phyloP scores from a whole-genome alignment of 1,284 basidiomycete species.

The Inonotus obliquus region DNA sequence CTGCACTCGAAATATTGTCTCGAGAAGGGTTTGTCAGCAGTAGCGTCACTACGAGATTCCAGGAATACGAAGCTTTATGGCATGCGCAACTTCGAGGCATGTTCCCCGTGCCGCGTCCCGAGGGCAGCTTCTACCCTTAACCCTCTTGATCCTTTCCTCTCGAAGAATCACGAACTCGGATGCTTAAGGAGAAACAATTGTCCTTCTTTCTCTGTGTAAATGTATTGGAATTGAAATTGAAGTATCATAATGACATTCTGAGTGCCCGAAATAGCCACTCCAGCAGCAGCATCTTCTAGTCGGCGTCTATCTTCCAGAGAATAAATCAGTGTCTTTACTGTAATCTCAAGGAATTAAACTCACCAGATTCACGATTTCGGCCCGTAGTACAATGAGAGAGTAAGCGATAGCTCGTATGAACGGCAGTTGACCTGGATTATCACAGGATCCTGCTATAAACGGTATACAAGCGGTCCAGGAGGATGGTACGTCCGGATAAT shows the following conservation, averaged over 20 bases:
- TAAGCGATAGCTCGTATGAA: neutral
- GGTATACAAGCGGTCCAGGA: neutral
- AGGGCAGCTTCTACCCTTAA: neutral
- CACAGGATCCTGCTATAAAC: neutral
- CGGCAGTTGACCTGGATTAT: neutral
- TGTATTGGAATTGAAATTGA: neutral
- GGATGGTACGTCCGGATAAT: neutral
- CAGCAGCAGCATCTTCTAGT: neutral
- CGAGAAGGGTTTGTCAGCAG: neutral
- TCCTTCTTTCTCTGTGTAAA: neutral
- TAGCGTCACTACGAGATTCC: neutral
- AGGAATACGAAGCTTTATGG: neutral
- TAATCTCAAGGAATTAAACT: neutral
- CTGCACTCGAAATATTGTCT: too few relatives aligned
- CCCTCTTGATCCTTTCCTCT: neutral
- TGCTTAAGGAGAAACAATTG: neutral
- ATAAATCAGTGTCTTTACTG: neutral
- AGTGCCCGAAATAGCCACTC: too few relatives aligned
- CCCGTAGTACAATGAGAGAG: neutral
- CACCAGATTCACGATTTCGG: neutral
- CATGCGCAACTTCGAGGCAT: too few relatives aligned
- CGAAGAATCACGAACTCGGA: neutral
- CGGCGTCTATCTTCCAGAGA: neutral
- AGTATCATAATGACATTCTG: neutral
- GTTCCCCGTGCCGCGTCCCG: neutral